Base-by-base conservation (phyloP, 1,139 yeast genomes). In the Yamadazyma buinensis region DNA sequence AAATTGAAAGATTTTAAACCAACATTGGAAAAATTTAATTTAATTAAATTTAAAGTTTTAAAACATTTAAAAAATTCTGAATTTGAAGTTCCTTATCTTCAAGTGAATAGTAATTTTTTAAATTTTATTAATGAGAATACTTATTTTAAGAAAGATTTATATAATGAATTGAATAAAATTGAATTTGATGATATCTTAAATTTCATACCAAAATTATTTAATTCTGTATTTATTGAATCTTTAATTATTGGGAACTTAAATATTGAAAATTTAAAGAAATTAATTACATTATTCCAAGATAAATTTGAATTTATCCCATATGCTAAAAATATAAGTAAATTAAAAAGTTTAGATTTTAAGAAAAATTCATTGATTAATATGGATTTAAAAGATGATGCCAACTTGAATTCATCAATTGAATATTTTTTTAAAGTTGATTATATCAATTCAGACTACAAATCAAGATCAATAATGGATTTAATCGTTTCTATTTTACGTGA, bases 351-450 rank as follows among this genome's bases (percentile, higher is more conserved):
- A 40, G 49, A 70, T 84, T 25, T 73, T 77, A 17, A 51, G 55
- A 5, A 65, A 15, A 54, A 61, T 5, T 66, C 60, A 34, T 68
- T 80, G 41, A 82, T 66, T 47, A 80, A 80, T 36, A 58, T 72
- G 14, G 47, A 54, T 0, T 60, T 83, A 32, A 72, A 70, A 30
- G 97, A 92, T 54, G 66, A 72, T 5, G 67, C 80, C 36, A 87
- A 92, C 53, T 72, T 84, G 38, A 92, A 92, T 53, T 84, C 95
- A 0, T 85, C 95, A 55, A 77, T 90, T 46, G 95, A 86, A 47
- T 80, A 85, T 47, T 79, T 77, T 44, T 64, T 82, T 33, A 95
- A 87, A 57, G 57, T 87, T 22, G 87, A 84, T 15, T 62, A 68
- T 24, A 56, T 72, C 19, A 17, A 17, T 17, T 51, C 55, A 3